phyloP scores from a whole-genome alignment of 805 yeast genomes.

The Saturnispora ahearnii region DNA sequence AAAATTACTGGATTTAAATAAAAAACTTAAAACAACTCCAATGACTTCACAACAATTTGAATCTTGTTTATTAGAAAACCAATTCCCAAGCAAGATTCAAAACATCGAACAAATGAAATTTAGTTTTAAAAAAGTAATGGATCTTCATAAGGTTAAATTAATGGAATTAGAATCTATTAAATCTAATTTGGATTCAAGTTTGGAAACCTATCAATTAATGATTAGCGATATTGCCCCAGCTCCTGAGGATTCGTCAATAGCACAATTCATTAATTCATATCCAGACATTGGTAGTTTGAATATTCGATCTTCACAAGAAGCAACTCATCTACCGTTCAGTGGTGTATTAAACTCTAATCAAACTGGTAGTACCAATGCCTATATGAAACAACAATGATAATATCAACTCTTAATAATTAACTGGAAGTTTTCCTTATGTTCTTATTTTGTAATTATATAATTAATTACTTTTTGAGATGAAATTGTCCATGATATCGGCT shows the following conservation, averaged over 20 bases:
- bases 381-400: slow-evolving; percentile 1
- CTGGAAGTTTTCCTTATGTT: neutral
- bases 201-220: slow-evolving; percentile 57
- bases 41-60: slow-evolving; percentile 28
- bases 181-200: slow-evolving; percentile 60
- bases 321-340: neutral
- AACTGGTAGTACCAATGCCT: slow-evolving; percentile 11
- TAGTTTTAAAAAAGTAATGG: slow-evolving; percentile 63
- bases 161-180: slow-evolving; percentile 71
- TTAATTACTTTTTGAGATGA: neutral
- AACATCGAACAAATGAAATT: slow-evolving; percentile 66
- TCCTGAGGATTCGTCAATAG: slow-evolving; percentile 10
- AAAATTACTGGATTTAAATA: slow-evolving; percentile 32
- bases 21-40: slow-evolving; percentile 29
- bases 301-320: slow-evolving; percentile 2
- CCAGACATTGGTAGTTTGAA: slow-evolving; percentile 12
- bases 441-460: neutral
- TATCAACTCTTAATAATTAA: neutral
- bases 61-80: slow-evolving; percentile 42
- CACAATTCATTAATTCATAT: slow-evolving; percentile 10
- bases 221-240: slow-evolving; percentile 18
- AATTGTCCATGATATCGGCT: neutral
- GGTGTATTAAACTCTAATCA: slow-evolving; percentile 8
- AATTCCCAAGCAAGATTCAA: slow-evolving; percentile 63
- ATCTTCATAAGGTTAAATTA: slow-evolving; percentile 64